Percentiles rank a stretch among this genome's conserved stretches.
phyloP scores from a whole-genome alignment of 1,139 yeast genomes.

The Chernovozyma aurita region DNA sequence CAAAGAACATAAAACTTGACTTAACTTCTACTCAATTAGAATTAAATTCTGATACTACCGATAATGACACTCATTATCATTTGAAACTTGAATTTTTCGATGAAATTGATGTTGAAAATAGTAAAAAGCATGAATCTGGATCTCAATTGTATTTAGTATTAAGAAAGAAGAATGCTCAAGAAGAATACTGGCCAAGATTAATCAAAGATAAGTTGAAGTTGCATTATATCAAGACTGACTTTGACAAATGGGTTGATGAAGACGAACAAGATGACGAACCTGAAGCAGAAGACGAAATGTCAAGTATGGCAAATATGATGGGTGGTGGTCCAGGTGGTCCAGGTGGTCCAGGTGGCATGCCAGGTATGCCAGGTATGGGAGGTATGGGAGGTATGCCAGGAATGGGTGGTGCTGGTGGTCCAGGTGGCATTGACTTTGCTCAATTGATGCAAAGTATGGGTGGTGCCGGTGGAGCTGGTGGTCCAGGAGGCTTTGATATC shows the following conservation, averaged over 20 bases:
- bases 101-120: constrained; percentile 63
- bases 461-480: constrained; percentile 27
- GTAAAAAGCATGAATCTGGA: constrained; percentile 56
- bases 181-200: constrained; percentile 90
- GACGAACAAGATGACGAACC: constrained; percentile 76
- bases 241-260: constrained; percentile 96
- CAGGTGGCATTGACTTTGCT: constrained; percentile 22
- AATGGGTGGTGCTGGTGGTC: constrained; percentile 30
- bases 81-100: constrained; percentile 67
- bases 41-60: constrained; percentile 54
- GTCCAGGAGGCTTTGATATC: constrained; percentile 32
- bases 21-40: constrained; percentile 56
- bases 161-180: constrained; percentile 61
- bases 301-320: constrained; percentile 23
- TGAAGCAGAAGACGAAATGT: constrained; percentile 42
- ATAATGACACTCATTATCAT: constrained; percentile 45
- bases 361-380: constrained; percentile 28
- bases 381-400: constrained; percentile 17
- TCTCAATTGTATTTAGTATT: constrained; percentile 67
- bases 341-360: constrained; percentile 31
- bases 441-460: constrained; percentile 18
- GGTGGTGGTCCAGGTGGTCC: constrained; percentile 44
- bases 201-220: constrained; percentile 69
- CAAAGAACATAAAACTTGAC: constrained; percentile 57
- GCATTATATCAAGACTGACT: constrained; percentile 85